A percentile compares a stretch with the other conserved stretches of the same genome.
These are phyloP conservation scores for Nitzschia sp. DNA, from an alignment of 108 stramenopile species.

Conservation along the genomic window DNA sequence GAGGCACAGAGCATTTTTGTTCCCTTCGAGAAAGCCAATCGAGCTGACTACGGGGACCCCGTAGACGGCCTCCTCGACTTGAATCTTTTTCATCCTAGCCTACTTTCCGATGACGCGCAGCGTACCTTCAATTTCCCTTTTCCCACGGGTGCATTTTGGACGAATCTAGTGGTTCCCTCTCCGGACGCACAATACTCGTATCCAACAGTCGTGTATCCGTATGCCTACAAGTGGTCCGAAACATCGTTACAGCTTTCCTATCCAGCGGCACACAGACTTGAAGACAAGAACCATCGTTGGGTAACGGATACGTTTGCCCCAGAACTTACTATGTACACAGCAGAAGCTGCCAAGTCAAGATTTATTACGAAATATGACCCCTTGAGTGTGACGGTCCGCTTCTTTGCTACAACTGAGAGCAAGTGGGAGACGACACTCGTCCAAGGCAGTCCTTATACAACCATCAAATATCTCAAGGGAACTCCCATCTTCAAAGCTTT, in stretches of 20 bases:
- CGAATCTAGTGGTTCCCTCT: conserved; percentile 72
- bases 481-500: conserved; percentile 63
- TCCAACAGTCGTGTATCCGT: conserved; percentile 82
- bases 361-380: conserved; percentile 70
- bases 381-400: conserved; percentile 75
- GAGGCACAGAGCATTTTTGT: conserved; percentile 19
- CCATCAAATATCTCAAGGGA: conserved; percentile 48
- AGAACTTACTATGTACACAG: conserved; percentile 59
- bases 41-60: conserved; percentile 65
- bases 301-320: conserved; percentile 71
- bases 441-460: conserved; percentile 82
- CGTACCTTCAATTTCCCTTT: conserved; percentile 61
- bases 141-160: conserved; percentile 90
- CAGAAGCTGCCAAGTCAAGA: conserved; percentile 48
- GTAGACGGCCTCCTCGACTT: conserved; percentile 57
- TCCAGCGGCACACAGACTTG: conserved; percentile 60
- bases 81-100: conserved; percentile 65
- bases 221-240: conserved; percentile 78
- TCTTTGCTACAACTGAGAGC: conserved; percentile 31
- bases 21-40: conserved; percentile 57
- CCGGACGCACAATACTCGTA: conserved; percentile 57
- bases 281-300: conserved; percentile 27
- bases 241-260: conserved; percentile 66
- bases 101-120: conserved; percentile 35
- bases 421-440: conserved; percentile 80